phyloP scores from a whole-genome alignment of 257 asterid species.

The Rubia yunnanensis region DNA sequence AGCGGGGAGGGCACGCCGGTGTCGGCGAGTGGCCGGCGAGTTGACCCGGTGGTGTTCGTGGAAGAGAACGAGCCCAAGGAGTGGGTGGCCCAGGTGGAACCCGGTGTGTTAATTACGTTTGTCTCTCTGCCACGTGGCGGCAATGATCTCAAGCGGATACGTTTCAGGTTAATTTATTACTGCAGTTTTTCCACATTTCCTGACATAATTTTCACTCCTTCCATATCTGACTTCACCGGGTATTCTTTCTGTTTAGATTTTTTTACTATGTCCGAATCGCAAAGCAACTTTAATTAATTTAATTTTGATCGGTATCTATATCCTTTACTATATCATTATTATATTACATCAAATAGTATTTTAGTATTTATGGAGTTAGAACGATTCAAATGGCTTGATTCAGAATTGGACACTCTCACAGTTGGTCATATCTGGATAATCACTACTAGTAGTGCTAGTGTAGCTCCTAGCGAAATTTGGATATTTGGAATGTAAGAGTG shows the following conservation, averaged over 20 bases:
- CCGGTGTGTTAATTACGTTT: slow-evolving; percentile 92
- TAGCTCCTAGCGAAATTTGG: background rate
- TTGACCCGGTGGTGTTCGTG: slow-evolving; percentile 69
- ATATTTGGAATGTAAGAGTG: background rate
- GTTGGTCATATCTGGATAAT: no score
- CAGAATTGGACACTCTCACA: no score
- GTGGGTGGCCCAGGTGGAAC: slow-evolving; percentile 99
- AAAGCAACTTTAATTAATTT: no score
- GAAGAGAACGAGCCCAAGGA: slow-evolving; percentile 94
- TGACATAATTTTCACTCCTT: background rate
- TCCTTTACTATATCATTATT: no score
- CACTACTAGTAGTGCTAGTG: background rate
- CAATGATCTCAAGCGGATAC: slow-evolving; percentile 87
- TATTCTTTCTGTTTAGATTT: no score
- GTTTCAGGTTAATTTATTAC: slow-evolving; percentile 57
- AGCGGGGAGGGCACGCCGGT: slow-evolving; percentile 84
- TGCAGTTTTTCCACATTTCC: background rate
- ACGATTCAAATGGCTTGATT: no score
- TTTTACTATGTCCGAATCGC: no score
- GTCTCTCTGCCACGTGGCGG: slow-evolving; percentile 91
- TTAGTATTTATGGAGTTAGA: no score
- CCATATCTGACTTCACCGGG: background rate
- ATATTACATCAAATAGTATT: no score
- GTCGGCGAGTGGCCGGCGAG: slow-evolving; percentile 91
- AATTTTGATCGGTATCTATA: no score